Conservation (phyloP, 345 rosid genomes). For the Euphorbia tirucalli region DNA sequence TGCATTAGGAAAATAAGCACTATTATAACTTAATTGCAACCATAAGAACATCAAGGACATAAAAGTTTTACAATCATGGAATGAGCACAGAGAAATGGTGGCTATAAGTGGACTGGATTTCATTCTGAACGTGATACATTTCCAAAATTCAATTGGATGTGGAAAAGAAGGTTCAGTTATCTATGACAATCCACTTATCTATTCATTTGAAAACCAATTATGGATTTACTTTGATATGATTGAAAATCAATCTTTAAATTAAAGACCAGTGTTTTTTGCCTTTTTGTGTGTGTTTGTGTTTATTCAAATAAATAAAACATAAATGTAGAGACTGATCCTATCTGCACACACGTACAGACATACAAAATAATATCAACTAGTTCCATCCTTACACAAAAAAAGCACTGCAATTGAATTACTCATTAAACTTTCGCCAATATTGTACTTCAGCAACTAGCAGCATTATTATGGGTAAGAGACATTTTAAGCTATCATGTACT, state of each 20-base stretch:
- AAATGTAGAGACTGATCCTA: not conserved
- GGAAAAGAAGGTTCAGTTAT: not conserved
- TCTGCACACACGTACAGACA: not conserved
- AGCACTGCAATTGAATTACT: not conserved
- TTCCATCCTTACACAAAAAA: too few relatives aligned
- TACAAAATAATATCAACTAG: too few relatives aligned
- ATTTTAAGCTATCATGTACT: not conserved
- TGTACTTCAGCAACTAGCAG: not conserved
- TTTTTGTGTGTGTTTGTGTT: too few relatives aligned
- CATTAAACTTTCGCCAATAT: not conserved
- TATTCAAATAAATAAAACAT: too few relatives aligned
- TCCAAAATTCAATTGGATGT: not conserved
- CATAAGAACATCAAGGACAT: slow-evolving; percentile 4
- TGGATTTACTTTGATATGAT: not conserved
- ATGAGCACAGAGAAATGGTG: not conserved
- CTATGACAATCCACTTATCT: not conserved
- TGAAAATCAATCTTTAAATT: not conserved
- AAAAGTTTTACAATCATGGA: not conserved
- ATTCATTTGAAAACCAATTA: not conserved
- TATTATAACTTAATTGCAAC: slow-evolving; percentile 17
- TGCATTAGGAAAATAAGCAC: slow-evolving; percentile 35
- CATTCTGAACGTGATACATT: not conserved
- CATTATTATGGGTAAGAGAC: too few relatives aligned
- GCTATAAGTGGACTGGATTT: not conserved
- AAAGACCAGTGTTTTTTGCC: too few relatives aligned